Base-by-base conservation (phyloP, 1,284 basidiomycete species). In the Sphaerobolus stellatus region DNA sequence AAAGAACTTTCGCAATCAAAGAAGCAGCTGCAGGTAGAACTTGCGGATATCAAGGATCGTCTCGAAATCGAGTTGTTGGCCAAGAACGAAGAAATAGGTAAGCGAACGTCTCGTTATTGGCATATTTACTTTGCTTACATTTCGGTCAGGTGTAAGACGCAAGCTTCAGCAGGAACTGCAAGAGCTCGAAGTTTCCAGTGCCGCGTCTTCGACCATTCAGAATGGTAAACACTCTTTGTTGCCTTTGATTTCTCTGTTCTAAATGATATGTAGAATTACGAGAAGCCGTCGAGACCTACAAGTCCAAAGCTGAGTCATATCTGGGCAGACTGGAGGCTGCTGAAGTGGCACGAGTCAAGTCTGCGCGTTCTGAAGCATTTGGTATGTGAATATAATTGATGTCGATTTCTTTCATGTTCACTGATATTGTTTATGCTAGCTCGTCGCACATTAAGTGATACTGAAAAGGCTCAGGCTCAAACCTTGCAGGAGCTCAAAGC, bases 281-380 rank as follows among this genome's bases (percentile, higher is more conserved):
- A 54, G 78, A 83, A 50, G 81, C 80, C 3, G 73, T 88, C 24
- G 81, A 86, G 60, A 75, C 81, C 5, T 84, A 86, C 70, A 84
- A 86, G 63, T 70, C 77, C 22, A 89, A 90, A 64, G 78, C 82
- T 28, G 76, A 80, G 45, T 74, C 76, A 1, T 83, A 83, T 56
- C 78, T 82, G 38, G 77, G 79, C 52, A 78, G 80, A n/a, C 74
- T 89, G 27, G 86, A 91, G 68, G 80, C 81, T 18, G 78, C 83
- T 4, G 89, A 91, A 64, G 81, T 89, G 51, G 82, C 82, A 2
- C 76, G 80, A 45, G 84, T 80, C 5, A 88, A 84, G 61, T 76
- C 81, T 20, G 77, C 81, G 45, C 81, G 86, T 38, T 80, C 80
- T 7, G 88, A 90, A 68, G 77, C 80, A 4, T 75, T 80, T 62